Evolutionary conservation across 768 basidiomycete genomes (phyloP), one percentile per base, ranked within the genome.

Genomic region (Tubosaeta sp.): DNA sequence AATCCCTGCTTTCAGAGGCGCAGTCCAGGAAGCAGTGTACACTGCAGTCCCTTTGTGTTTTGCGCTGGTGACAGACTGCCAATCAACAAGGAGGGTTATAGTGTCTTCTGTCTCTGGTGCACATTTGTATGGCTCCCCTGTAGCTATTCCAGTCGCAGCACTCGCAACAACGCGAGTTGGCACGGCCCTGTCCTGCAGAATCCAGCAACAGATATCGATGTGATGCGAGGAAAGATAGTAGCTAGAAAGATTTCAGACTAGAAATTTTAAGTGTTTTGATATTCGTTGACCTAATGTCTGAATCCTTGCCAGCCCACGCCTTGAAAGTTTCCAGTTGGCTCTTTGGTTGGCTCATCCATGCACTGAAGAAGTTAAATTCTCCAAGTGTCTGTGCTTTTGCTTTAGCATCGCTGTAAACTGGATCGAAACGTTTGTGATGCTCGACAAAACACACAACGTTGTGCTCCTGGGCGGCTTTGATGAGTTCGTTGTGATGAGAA

Each of bases 321-420:
- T 84, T 83, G 82, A 95, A 96, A 0, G 94, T 95, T 69, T 93
- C 90, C 24, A 96, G 78, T 69, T 96, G 94, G 61, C 82, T 85
- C 72, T 96, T 96, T 38, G 94, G 94, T 68, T 95, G 94, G 63
- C 89, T 92, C 94, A 96, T 96, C 91, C 94, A 95, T 32, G 92
- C 90, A 59, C 76, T 90, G 81, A 93, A 95, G 71, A 92, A 95
- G 72, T 94, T 95, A 73, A 94, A 92, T 69, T 94, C 90, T 30
- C 93, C 91, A 22, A 94, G 76, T 7, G 79, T 70, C 24, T 76
- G 79, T 25, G 87, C 87, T 46, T 86, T 83, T 4, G 83, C 85
- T 61, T 83, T 86, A 34, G 92, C 94, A 65, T 96, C 93, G 61
- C 87, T 87, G 74, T 96, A 95, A 12, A 86, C 91, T 6, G 94